phyloP scores from a whole-genome alignment of 768 basidiomycete genomes.

The Phaeotremella fagi region DNA sequence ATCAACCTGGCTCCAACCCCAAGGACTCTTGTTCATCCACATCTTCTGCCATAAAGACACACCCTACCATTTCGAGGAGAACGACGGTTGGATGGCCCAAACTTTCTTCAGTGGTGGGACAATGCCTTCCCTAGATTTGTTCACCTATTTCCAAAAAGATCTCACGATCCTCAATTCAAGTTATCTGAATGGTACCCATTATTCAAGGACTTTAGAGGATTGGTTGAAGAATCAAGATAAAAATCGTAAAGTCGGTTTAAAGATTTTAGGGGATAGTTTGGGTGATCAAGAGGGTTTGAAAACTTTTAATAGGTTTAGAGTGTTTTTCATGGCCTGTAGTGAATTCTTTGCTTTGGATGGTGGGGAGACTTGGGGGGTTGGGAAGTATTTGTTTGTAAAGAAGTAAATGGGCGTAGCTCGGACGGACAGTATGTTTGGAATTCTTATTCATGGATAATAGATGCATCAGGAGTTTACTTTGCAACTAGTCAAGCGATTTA shows the following conservation, averaged over 20 bases:
- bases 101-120: conserved; percentile 73
- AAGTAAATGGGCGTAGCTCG: conserved; percentile 3
- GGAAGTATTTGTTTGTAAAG: conserved; percentile 33
- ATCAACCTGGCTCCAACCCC: conserved; percentile 61
- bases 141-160: conserved; percentile 61
- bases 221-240: conserved; percentile 62
- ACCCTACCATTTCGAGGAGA: conserved; percentile 66
- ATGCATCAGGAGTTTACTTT: background rate
- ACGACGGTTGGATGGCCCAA: conserved; percentile 70
- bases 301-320: conserved; percentile 63
- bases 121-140: conserved; percentile 57
- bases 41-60: conserved; percentile 63
- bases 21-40: conserved; percentile 62
- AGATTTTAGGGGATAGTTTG: conserved; percentile 55
- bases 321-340: conserved; percentile 68
- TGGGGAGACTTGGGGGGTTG: conserved; percentile 59
- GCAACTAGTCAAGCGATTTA: no score
- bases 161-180: conserved; percentile 59
- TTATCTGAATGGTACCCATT: conserved; percentile 63
- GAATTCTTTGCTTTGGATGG: conserved; percentile 62
- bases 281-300: conserved; percentile 56
- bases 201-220: conserved; percentile 61
- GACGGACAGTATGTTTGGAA: background rate
- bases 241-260: conserved; percentile 54
- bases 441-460: background rate